Evolutionary conservation across 257 asterid species (phyloP).

Genomic region (Cruciata laevipes): DNA sequence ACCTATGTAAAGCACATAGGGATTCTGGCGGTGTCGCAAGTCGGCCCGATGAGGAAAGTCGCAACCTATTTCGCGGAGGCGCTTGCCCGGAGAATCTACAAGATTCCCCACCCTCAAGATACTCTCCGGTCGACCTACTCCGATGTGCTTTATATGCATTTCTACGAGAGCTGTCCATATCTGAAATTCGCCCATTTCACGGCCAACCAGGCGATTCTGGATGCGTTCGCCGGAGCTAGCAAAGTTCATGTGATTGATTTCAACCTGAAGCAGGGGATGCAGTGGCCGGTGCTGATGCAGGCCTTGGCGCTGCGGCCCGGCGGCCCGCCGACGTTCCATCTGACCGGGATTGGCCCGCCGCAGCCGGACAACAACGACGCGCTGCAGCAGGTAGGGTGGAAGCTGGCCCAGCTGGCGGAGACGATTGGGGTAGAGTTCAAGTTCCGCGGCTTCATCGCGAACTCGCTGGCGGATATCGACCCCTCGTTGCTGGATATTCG

Average conservation of each 20-base stretch:
- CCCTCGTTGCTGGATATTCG: slow-evolving; percentile 40
- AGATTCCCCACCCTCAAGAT: slow-evolving; percentile 50
- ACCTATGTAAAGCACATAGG: slow-evolving; percentile 65
- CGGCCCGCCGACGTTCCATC: slow-evolving; percentile 63
- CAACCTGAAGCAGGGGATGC: slow-evolving; percentile 74
- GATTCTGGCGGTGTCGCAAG: slow-evolving; percentile 54
- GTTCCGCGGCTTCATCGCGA: slow-evolving; percentile 63
- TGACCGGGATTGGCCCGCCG: slow-evolving; percentile 77
- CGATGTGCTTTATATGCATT: slow-evolving; percentile 69
- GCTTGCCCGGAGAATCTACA: slow-evolving; percentile 57
- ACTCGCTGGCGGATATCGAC: slow-evolving; percentile 67
- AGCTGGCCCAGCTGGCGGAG: slow-evolving; percentile 64
- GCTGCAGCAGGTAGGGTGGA: slow-evolving; percentile 78
- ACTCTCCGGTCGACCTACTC: slow-evolving; percentile 44
- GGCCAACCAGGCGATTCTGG: slow-evolving; percentile 74
- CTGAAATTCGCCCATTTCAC: slow-evolving; percentile 80
- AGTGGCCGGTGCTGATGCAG: slow-evolving; percentile 81
- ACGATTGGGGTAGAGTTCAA: slow-evolving; percentile 64
- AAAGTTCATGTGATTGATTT: slow-evolving; percentile 70
- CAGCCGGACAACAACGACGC: slow-evolving; percentile 68
- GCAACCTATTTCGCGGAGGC: slow-evolving; percentile 76
- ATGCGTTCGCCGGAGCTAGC: slow-evolving; percentile 48
- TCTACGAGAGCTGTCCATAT: slow-evolving; percentile 70
- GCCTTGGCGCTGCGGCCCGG: slow-evolving; percentile 64
- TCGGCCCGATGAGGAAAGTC: slow-evolving; percentile 77